Evolutionary conservation across 139 green algal genomes (phyloP), one percentile per base, ranked within the genome.

Genomic region (Chlorella sp.): DNA sequence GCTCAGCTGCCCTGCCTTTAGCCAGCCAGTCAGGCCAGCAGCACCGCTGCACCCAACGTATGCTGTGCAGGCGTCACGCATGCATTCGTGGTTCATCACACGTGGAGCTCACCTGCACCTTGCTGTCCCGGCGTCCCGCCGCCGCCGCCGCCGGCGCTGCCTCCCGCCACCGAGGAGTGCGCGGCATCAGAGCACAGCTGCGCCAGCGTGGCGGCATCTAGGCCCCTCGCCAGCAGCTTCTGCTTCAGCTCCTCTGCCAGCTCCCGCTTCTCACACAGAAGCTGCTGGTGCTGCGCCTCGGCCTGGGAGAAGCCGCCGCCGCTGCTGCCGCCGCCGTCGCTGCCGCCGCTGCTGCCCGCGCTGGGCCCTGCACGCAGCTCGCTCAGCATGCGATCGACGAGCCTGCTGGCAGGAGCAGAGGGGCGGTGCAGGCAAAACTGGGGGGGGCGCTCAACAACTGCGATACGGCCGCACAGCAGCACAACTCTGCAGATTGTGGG

Each of bases 211-310:
- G 37, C 64, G 0, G 61, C 64, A 7, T 66, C 84, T 39, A 88
- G 37, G 28, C 84, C 84, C 12, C 16, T 21, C 66, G 73, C 36
- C 32, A 53, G 66, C 84, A 88, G 84, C 68, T 32, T 30, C 11
- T 37, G 68, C 84, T 81, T 68, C 84, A 88, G 84, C 84, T 88
- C 84, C 16, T 48, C 84, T 11, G 84, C 66, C 15, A 80, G 36
- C 84, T 42, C 66, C 15, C 36, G 30, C 68, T 81, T 81, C 68
- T 81, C 37, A 14, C 28, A 18, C 68, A 88, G 28, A 39, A 81
- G 37, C 37, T 42, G 82, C 57, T 53, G 32, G 68, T 77, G 57
- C 28, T 48, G 48, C 48, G 22, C 32, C 81, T 86, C 40, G 32
- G 79, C 40, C 24, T 40, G 18, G 0, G 79, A 42, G 0, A 15